Conservation (phyloP, 2,329 filamentous ascomycete genomes). For the Lasiodiplodia sp. region DNA sequence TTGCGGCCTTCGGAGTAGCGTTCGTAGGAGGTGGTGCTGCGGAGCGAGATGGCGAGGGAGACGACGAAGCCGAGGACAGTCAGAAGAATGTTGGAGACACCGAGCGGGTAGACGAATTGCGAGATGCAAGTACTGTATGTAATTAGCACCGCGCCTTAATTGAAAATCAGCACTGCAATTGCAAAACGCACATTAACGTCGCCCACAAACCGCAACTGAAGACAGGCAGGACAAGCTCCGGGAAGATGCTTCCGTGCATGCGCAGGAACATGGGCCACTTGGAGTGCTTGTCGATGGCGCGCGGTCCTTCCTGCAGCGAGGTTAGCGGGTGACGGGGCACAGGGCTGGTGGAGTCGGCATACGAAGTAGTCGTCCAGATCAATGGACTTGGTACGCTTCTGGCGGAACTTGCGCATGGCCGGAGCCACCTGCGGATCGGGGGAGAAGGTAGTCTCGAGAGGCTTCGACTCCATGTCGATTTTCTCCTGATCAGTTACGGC, state of each 20-base stretch:
- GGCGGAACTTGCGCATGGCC: conserved; percentile 28
- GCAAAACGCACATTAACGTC: conserved; percentile 61
- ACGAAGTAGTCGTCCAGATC: conserved; percentile 68
- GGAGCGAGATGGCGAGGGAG: conserved; percentile 78
- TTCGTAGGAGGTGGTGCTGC: conserved; percentile 79
- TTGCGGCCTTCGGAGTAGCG: conserved; percentile 67
- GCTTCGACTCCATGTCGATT: conserved; percentile 18
- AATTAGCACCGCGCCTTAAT: not conserved
- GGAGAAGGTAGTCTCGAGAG: conserved; percentile 21
- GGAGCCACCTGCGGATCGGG: conserved; percentile 4
- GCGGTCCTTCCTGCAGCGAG: conserved; percentile 59
- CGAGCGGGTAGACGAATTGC: conserved; percentile 55
- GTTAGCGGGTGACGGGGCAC: conserved; percentile 31
- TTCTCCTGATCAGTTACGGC: conserved; percentile 13
- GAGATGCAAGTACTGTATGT: conserved; percentile 48
- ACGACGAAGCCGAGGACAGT: conserved; percentile 84
- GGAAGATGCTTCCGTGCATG: conserved; percentile 76
- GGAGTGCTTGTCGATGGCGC: conserved; percentile 75
- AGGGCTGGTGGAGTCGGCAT: conserved; percentile 35
- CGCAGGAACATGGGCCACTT: conserved; percentile 80
- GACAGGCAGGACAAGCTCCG: conserved; percentile 76
- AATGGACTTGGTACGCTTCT: conserved; percentile 40
- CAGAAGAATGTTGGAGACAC: conserved; percentile 72
- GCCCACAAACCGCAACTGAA: conserved; percentile 69
- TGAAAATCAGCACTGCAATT: conserved; percentile 37